Evolutionary conservation across 169 alveolate genomes (phyloP).

Genomic region (Condylostoma magnum): DNA sequence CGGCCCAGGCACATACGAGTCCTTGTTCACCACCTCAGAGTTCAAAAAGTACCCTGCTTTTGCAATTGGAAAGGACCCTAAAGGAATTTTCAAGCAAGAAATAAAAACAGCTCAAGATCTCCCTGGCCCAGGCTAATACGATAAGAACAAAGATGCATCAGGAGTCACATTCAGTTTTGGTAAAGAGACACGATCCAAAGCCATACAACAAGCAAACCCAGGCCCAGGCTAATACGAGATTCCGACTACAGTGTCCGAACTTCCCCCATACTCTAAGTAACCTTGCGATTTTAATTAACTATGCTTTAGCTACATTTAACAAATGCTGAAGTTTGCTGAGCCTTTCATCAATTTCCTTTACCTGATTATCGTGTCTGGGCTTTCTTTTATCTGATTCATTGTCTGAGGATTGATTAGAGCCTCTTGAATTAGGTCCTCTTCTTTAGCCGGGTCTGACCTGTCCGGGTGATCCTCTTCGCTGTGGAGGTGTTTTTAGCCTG

Average conservation of each 20-base stretch:
- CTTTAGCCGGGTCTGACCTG: too few relatives aligned
- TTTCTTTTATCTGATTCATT: not conserved
- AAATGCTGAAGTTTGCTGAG: not conserved
- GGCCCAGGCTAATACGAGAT: slow-evolving; percentile 9
- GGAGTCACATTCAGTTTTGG: not conserved
- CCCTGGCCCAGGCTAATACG: slow-evolving; percentile 20
- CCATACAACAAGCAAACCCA: not conserved
- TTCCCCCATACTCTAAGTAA: not conserved
- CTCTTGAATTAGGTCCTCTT: too few relatives aligned
- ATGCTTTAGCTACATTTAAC: not conserved
- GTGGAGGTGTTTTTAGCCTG: slow-evolving; percentile 23
- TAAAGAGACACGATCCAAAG: not conserved
- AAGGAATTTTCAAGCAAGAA: too few relatives aligned
- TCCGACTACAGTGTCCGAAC: not conserved
- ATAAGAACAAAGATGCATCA: not conserved
- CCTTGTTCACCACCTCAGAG: too few relatives aligned
- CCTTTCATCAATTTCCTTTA: not conserved
- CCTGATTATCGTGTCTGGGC: not conserved
- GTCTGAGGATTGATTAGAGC: not conserved
- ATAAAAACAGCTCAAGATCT: not conserved
- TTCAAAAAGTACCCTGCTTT: too few relatives aligned
- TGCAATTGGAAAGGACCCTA: too few relatives aligned
- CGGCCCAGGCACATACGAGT: too few relatives aligned
- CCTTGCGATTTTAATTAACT: not conserved
- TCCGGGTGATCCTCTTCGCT: too few relatives aligned